A percentile compares a stretch with the other conserved stretches of the same genome.
These are phyloP conservation scores for Diaporthe destruens DNA, from an alignment of 2,329 filamentous ascomycete genomes.

Conservation along the genomic window DNA sequence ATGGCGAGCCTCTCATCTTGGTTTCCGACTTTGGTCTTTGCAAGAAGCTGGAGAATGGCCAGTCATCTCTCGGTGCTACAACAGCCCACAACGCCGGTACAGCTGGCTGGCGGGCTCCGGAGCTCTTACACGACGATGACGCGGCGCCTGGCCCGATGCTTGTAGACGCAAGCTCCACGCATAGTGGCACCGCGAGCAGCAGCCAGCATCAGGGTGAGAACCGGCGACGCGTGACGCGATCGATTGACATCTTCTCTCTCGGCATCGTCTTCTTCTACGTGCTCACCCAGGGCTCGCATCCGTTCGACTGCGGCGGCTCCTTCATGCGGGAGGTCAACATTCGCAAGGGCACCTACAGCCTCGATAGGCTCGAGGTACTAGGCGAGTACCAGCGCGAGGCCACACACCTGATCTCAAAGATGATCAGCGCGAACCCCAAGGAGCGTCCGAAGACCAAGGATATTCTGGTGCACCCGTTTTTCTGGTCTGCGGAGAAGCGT, in stretches of 20 bases:
- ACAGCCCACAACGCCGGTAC: conserved; percentile 95
- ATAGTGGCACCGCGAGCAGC: conserved; percentile 72
- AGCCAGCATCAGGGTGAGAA: conserved; percentile 52
- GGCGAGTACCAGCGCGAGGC: conserved; percentile 90
- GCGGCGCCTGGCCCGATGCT: conserved; percentile 60
- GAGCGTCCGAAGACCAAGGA: conserved; percentile 78
- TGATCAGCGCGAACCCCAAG: conserved; percentile 73
- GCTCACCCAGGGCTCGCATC: conserved; percentile 91
- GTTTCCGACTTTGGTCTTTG: conserved; percentile 98
- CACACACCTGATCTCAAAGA: conserved; percentile 85
- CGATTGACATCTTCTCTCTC: conserved; percentile 97
- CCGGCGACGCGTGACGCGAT: conserved; percentile 84
- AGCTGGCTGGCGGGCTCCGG: conserved; percentile 95
- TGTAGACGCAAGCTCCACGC: conserved; percentile 65
- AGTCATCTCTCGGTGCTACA: conserved; percentile 94
- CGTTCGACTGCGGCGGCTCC: conserved; percentile 92
- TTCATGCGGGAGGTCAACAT: conserved; percentile 99
- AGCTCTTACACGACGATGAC: conserved; percentile 87
- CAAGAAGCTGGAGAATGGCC: conserved; percentile 94
- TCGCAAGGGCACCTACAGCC: conserved; percentile 84
- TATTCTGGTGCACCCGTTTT: conserved; percentile 94
- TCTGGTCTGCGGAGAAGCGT: conserved; percentile 91
- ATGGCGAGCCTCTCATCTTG: conserved; percentile 82
- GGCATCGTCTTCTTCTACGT: conserved; percentile 99
- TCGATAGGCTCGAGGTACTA: conserved; percentile 78